Conservation (phyloP, 768 basidiomycete genomes). For the Xerocomellus intermedius region DNA sequence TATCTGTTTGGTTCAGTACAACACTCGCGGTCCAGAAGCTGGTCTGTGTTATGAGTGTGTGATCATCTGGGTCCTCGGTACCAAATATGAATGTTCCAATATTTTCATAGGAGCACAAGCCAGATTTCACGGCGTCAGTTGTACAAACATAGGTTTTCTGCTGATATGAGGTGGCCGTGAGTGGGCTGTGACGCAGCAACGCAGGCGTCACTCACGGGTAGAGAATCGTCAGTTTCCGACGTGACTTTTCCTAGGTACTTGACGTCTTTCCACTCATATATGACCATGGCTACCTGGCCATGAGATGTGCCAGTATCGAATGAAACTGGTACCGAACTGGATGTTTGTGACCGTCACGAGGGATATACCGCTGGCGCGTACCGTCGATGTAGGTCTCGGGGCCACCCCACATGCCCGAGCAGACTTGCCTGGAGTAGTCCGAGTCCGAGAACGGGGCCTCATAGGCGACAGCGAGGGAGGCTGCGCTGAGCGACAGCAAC, state of each 20-base stretch:
- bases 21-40: slow-evolving; percentile 88
- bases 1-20: slow-evolving; percentile 45
- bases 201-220: slow-evolving; percentile 56
- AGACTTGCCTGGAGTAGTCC: slow-evolving; percentile 86
- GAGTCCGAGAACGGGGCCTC: slow-evolving; percentile 67
- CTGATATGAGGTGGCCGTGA: slow-evolving; percentile 28
- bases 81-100: slow-evolving; percentile 91
- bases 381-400: slow-evolving; percentile 80
- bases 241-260: slow-evolving; percentile 76
- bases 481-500: slow-evolving; percentile 30
- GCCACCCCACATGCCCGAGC: slow-evolving; percentile 93
- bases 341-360: slow-evolving; percentile 17
- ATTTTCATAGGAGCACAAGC: slow-evolving; percentile 64
- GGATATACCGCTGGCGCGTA: slow-evolving; percentile 33
- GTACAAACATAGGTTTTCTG: slow-evolving; percentile 97
- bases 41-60: slow-evolving; percentile 63
- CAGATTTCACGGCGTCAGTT: slow-evolving; percentile 65
- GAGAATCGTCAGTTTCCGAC: slow-evolving; percentile 47
- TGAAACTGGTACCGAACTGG: slow-evolving; percentile 48
- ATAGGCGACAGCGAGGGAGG: slow-evolving; percentile 46
- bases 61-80: slow-evolving; percentile 49
- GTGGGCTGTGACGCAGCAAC: slow-evolving; percentile 13
- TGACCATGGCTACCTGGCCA: slow-evolving; percentile 90
- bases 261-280: slow-evolving; percentile 95
- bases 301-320: slow-evolving; percentile 68